A percentile compares a stretch with the other conserved stretches of the same genome.
Evolutionary conservation across 176 grass and related monocot species (phyloP).

Genomic region (Oryza rufipogon): DNA sequence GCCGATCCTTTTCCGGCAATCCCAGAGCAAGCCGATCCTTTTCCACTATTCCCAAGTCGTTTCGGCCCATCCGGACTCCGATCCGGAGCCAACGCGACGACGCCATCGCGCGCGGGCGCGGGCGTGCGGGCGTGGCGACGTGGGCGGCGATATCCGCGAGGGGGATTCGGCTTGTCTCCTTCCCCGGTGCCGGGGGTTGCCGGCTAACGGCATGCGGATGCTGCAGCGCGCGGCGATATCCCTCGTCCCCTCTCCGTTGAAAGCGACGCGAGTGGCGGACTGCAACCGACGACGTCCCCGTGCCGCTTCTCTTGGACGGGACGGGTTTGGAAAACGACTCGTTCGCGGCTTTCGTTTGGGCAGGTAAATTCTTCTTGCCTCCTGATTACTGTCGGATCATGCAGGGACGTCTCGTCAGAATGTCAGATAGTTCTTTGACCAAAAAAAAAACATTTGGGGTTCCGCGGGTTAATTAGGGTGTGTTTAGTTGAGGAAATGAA

Average conservation of each 20-base stretch:
- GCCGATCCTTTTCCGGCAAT: slow-evolving; percentile 38
- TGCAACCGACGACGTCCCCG: slow-evolving; percentile 3
- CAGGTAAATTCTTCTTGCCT: not conserved
- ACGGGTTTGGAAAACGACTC: slow-evolving; percentile 31
- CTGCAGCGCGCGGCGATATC: not conserved
- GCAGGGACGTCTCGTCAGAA: not conserved
- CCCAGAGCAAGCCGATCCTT: slow-evolving; percentile 23
- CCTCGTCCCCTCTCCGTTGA: too few relatives aligned
- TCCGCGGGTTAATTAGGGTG: too few relatives aligned
- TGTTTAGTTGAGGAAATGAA: too few relatives aligned
- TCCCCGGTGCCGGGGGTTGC: slow-evolving; percentile 31
- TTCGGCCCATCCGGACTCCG: not conserved
- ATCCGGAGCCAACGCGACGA: not conserved
- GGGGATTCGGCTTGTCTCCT: slow-evolving; percentile 47
- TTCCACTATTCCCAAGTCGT: slow-evolving; percentile 18
- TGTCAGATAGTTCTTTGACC: too few relatives aligned
- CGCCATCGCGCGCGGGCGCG: not conserved
- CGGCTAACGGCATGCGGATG: not conserved
- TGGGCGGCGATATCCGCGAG: slow-evolving; percentile 35
- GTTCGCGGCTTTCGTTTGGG: not conserved
- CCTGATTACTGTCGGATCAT: slow-evolving; percentile 11
- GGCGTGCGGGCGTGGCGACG: slow-evolving; percentile 23
- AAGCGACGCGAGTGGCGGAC: slow-evolving; percentile 5
- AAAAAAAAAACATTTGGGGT: too few relatives aligned
- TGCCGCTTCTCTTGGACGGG: too few relatives aligned